These are phyloP conservation scores for Carex arenaria DNA, from an alignment of 202 grass and related monocot genomes.

Conservation along the genomic window DNA sequence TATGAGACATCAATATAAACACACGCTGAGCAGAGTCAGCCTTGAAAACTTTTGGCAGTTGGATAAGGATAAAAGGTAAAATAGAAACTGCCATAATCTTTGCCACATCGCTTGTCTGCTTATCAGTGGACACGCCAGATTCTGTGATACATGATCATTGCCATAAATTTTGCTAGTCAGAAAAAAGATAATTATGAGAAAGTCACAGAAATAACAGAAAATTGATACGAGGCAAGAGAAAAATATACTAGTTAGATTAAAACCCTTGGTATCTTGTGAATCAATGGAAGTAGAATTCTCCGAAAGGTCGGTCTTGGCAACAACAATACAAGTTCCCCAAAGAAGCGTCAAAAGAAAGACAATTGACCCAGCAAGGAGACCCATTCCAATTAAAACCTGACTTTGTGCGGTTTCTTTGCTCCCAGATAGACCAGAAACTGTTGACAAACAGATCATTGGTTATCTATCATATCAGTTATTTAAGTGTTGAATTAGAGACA, in stretches of 20 bases:
- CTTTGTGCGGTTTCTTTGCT: slow-evolving; percentile 84
- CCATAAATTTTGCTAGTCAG: background rate
- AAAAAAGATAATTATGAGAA: background rate
- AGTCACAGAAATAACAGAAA: background rate
- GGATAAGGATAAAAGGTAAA: slow-evolving; percentile 85
- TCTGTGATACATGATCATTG: slow-evolving; percentile 28
- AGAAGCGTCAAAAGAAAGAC: slow-evolving; percentile 85
- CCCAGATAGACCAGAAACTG: slow-evolving; percentile 89
- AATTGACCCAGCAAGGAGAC: slow-evolving; percentile 80
- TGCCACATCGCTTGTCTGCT: slow-evolving; percentile 72
- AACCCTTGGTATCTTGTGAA: slow-evolving; percentile 52
- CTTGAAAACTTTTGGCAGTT: slow-evolving; percentile 68
- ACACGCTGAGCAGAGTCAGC: slow-evolving; percentile 52
- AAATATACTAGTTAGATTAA: slow-evolving; percentile 59
- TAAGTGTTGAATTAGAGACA: background rate
- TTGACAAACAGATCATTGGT: background rate
- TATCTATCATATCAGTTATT: background rate
- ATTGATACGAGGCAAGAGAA: background rate
- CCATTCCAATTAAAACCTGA: slow-evolving; percentile 95
- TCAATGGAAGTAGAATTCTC: slow-evolving; percentile 59
- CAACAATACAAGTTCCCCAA: slow-evolving; percentile 87
- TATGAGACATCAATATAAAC: slow-evolving; percentile 52
- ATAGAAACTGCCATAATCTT: slow-evolving; percentile 88
- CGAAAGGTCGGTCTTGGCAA: slow-evolving; percentile 67
- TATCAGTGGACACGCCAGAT: slow-evolving; percentile 77